Base-by-base conservation (phyloP, 805 yeast species). In the Yueomyces sinensis region DNA sequence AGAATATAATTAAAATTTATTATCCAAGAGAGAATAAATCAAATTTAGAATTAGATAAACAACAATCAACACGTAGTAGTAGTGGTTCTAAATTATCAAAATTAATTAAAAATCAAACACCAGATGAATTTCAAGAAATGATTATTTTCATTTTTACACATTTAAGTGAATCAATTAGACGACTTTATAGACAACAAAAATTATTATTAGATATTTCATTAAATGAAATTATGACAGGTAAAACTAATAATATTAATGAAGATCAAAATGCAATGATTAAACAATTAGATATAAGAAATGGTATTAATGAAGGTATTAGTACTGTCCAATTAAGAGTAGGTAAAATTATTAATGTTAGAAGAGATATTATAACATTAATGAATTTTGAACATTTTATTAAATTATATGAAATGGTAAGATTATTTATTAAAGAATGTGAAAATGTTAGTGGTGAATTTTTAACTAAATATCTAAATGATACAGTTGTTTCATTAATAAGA, bases 341-440 rank as follows among this genome's bases (percentile, higher is more conserved):
- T 14, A 82, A 81, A 47, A 70, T 91, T 13, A 66, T 87, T 13
- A 70, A 72, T 35, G 93, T 82, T 5, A 67, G 97, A 41, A 72
- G 77, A 49, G 84, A 79, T 30, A 73, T 80, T 41, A 74, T 73
- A 13, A 70, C 82, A 0, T 66, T 63, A 28, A 53, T 76, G 17
- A 55, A 77, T 3, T 62, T 72, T 7, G 67, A 68, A n/a, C 70
- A 67, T 42, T 87, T 86, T 57, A 48, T 82, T 32, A 62, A 74
- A 38, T 67, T 83, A 34, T 83, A 75, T 54, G 63, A 79, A 3
- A 60, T 81, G 13, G 73, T 76, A 37, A 70, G 77, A 0, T 63
- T 77, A 17, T 87, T 87, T 50, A 62, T 86, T 29, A 72, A 71
- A 32, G 94, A 84, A 49, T 82, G 94, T 53, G 97, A 91, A 54